phyloP scores from a whole-genome alignment of 177 flowering plant genomes.

The Telopea speciosissima region DNA sequence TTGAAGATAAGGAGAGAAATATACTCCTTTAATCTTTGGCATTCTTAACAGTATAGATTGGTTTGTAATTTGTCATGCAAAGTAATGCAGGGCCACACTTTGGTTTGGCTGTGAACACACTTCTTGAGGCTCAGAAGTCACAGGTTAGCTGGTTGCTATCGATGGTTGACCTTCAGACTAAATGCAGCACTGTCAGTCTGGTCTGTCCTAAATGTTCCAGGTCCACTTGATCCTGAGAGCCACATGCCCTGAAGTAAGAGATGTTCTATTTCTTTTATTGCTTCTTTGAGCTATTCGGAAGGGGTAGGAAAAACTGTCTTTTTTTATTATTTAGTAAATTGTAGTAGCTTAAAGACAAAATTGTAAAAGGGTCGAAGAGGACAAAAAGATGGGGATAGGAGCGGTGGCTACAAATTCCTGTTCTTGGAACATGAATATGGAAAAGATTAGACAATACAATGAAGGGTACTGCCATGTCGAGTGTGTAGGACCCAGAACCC shows the following conservation, averaged over 20 bases:
- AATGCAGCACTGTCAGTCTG: neutral
- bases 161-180: neutral
- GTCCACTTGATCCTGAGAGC: neutral
- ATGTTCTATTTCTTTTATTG: neutral
- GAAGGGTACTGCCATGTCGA: neutral
- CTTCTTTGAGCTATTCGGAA: no score
- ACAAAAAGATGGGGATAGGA: neutral
- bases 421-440: slow-evolving; percentile 1
- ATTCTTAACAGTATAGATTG: no score
- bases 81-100: no score
- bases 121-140: neutral
- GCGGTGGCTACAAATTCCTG: neutral
- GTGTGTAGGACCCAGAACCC: neutral
- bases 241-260: neutral
- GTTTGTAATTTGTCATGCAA: no score
- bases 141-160: neutral
- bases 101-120: neutral
- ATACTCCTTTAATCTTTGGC: no score
- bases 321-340: no score
- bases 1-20: no score
- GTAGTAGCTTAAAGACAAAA: neutral
- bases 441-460: neutral
- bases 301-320: no score
- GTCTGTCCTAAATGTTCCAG: neutral
- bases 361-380: neutral